Base-by-base conservation (phyloP, 116 monocot species). In the Papilionanthe hybrid region DNA sequence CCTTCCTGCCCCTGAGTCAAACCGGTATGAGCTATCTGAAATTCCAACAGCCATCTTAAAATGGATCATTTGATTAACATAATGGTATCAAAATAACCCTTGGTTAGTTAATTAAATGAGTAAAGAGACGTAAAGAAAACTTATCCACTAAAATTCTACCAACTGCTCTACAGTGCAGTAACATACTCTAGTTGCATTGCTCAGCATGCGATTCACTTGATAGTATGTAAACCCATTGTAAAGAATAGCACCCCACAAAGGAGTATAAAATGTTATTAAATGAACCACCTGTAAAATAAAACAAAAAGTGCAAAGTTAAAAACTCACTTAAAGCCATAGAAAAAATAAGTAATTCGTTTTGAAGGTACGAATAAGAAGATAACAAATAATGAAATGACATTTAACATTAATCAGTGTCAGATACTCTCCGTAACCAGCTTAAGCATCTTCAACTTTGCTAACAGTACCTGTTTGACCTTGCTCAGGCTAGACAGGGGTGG, bases 151-250 rank as follows among this genome's bases (percentile, higher is more conserved):
- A 30, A 75, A 60, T 12, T 81, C 20, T 74, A 55, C 29, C 12
- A 63, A 66, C 79, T n/a, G 9, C 42, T 74, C 15, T 65, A 57
- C 19, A 55, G 42, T 47, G 77, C 27, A 75, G 27, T 20, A 68
- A 80, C 73, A 63, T 93, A 98, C 98, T 89, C 87, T 77, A 84
- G 91, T 89, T 77, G 91, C 94, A 84, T 98, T 98, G 81, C 88
- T 94, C 77, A 98, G 84, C 92, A 91, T 98, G 42, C 86, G 93
- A 81, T 86, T 93, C 22, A 98, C 98, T 90, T 98, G 94, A 81
- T 87, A 98, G 68, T 98, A 98, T 53, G 94, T 93, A 84, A 88
- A 82, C 73, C 94, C 98, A 82, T 98, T 98, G 81, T 98, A 98
- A 82, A 98, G 88, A 87, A 98, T 94, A 66, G 98, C 98, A 86